These are phyloP conservation scores for Hypoxylon sp. DNA, from an alignment of 2,329 filamentous ascomycete genomes.

Conservation along the genomic window DNA sequence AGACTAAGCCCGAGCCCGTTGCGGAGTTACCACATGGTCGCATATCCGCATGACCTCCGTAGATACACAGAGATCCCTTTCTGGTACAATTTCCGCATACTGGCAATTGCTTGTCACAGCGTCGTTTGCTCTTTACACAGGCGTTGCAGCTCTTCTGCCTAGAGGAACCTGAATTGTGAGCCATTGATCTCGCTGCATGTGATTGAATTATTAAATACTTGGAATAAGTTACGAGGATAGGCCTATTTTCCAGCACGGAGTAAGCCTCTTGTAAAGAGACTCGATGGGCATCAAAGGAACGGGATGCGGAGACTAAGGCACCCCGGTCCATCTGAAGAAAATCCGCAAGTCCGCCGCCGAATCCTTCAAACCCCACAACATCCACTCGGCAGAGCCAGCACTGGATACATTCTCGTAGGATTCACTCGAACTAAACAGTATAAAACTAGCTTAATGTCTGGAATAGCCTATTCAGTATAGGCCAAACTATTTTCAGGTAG, in stretches of 20 bases:
- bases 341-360: conserved; percentile 43
- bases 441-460: not conserved
- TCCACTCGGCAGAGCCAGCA: conserved; percentile 2
- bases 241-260: not conserved
- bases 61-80: conserved; percentile 61
- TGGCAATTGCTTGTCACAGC: conserved; percentile 63
- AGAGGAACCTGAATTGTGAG: conserved; percentile 54
- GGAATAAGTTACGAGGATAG: not conserved
- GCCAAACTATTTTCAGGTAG: not conserved
- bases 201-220: not conserved
- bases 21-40: conserved; percentile 36
- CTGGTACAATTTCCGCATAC: conserved; percentile 61
- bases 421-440: not conserved
- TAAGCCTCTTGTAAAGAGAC: not conserved
- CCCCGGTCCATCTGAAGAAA: too few relatives aligned
- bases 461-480: not conserved
- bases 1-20: conserved; percentile 50
- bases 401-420: not conserved
- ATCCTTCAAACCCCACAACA: conserved; percentile 32
- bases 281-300: conserved; percentile 5
- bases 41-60: conserved; percentile 46
- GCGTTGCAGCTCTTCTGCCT: conserved; percentile 66
- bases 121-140: conserved; percentile 63
- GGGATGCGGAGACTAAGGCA: conserved; percentile 5
- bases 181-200: conserved; percentile 28